Base-by-base conservation (phyloP, 2,329 filamentous ascomycete species). In the Cylindrodendrum hubeiense region DNA sequence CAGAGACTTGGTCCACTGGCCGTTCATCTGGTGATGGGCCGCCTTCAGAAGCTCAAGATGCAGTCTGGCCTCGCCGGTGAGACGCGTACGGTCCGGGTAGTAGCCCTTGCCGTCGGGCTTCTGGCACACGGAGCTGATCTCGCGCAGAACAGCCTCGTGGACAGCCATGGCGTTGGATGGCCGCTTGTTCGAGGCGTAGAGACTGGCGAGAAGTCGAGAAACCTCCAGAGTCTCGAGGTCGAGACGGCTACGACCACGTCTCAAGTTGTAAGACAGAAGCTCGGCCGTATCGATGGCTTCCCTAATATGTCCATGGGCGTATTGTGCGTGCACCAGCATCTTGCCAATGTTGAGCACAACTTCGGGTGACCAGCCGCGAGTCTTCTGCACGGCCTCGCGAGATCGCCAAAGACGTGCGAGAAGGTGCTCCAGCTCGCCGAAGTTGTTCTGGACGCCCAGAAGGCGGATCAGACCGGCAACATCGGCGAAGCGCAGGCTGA, bases 381-480 rank as follows among this genome's bases (percentile, higher is more conserved):
- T 49, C 28, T 47, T 67, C 33, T 73, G 67, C 22, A 74, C 49
- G 10, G 55, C 61, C 49, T 75, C 74, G 4, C 72, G 68, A 5
- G 64, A 53, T 6, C 49, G 24, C 74, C 74, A 76, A 24, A 76
- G 67, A 13, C 65, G 69, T 6, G 56, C 50, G 6, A 76, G 70
- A 0, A 76, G 60, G 3, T 4, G 70, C 67, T 85, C 83, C 12
- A 85, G 79, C 53, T 84, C 82, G 21, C 75, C 72, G 63, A 79
- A 84, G 70, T 85, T 83, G 60, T 78, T 72, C 62, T 86, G 83
- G 24, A 82, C 80, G 30, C 84, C 84, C 2, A 87, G 78, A 4
- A 87, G 75, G 10, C 79, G 79, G 28, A 85, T 78, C 2, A 86
- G 76, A 8, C 80, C 80, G 19, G 80, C 79, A 1, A 87, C 74